Percentiles rank a stretch among this genome's conserved stretches.
Conservation (phyloP, 352 stramenopile species). For the Globisporangium spiculum region DNA sequence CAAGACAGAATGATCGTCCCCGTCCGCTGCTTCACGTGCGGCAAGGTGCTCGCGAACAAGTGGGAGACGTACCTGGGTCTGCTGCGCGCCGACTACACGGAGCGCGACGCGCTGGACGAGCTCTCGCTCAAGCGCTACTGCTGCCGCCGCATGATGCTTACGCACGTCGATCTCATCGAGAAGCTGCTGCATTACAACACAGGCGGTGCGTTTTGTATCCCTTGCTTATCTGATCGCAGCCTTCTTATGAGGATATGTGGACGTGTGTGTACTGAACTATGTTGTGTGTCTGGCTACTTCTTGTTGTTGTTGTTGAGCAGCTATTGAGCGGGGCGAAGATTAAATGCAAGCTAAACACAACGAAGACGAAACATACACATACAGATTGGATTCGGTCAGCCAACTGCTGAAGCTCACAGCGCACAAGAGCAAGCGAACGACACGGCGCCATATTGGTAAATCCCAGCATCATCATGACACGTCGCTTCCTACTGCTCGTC, state of each 20-base stretch:
- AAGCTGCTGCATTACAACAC: slow-evolving; percentile 99
- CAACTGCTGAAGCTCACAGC: slow-evolving; percentile 22
- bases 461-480: not conserved
- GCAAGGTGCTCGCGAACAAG: slow-evolving; percentile 99
- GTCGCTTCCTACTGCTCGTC: not conserved
- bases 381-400: not conserved
- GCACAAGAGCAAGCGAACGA: slow-evolving; percentile 3
- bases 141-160: slow-evolving; percentile 99
- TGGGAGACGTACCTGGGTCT: slow-evolving; percentile 99
- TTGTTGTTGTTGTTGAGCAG: slow-evolving; percentile 24
- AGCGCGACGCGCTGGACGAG: slow-evolving; percentile 97
- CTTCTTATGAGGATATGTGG: not conserved
- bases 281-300: not conserved
- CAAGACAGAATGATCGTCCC: slow-evolving; percentile 96
- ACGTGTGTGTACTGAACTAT: slow-evolving; percentile 1
- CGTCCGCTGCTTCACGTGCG: slow-evolving; percentile 99
- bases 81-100: slow-evolving; percentile 95
- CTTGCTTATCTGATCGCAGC: not conserved
- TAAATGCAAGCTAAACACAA: slow-evolving; percentile 21
- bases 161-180: slow-evolving; percentile 99
- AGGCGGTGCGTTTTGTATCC: slow-evolving; percentile 43
- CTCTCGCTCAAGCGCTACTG: slow-evolving; percentile 99
- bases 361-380: not conserved
- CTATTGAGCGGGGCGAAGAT: slow-evolving; percentile 80
- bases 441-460: not conserved